A percentile compares a stretch with the other conserved stretches of the same genome.
Evolutionary conservation across 2,329 filamentous ascomycete genomes (phyloP).

Genomic region (Trichoderma sp.): DNA sequence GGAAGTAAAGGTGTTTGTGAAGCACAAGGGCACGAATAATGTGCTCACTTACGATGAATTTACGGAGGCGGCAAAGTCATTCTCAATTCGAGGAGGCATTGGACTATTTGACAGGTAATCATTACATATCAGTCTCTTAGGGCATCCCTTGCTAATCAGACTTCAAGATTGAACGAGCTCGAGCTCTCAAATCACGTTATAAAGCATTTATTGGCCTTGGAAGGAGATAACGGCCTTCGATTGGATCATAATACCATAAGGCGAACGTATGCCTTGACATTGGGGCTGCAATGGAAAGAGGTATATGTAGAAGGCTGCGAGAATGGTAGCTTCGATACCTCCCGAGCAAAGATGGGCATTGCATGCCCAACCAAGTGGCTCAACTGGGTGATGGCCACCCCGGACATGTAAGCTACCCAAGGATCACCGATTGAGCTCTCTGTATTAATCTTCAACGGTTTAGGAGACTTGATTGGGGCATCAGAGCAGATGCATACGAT

Average conservation of each 20-base stretch:
- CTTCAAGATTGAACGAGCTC: slow-evolving; percentile 16
- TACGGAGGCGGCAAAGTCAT: slow-evolving; percentile 27
- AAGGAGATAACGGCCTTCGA: slow-evolving; percentile 19
- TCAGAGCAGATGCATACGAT: slow-evolving; percentile 31
- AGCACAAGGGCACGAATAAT: slow-evolving; percentile 27
- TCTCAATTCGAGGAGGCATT: slow-evolving; percentile 32
- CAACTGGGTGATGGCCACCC: slow-evolving; percentile 35
- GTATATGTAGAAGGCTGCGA: slow-evolving; percentile 24
- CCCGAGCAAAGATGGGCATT: slow-evolving; percentile 25
- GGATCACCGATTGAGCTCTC: not conserved
- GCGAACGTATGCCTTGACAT: slow-evolving; percentile 24
- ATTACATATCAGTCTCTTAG: not conserved
- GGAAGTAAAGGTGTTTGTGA: slow-evolving; percentile 27
- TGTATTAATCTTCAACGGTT: not conserved
- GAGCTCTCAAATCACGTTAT: slow-evolving; percentile 11
- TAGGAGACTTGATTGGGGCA: slow-evolving; percentile 36
- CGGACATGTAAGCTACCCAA: slow-evolving; percentile 34
- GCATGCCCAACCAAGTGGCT: slow-evolving; percentile 27
- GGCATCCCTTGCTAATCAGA: not conserved
- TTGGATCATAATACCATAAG: slow-evolving; percentile 16
- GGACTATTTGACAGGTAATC: slow-evolving; percentile 29
- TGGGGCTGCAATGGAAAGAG: slow-evolving; percentile 24
- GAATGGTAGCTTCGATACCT: slow-evolving; percentile 23
- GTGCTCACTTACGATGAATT: slow-evolving; percentile 29
- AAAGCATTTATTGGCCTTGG: slow-evolving; percentile 15